Base-by-base conservation (phyloP, 2,329 filamentous ascomycete genomes). In the Cylindrodendrum hubeiense region DNA sequence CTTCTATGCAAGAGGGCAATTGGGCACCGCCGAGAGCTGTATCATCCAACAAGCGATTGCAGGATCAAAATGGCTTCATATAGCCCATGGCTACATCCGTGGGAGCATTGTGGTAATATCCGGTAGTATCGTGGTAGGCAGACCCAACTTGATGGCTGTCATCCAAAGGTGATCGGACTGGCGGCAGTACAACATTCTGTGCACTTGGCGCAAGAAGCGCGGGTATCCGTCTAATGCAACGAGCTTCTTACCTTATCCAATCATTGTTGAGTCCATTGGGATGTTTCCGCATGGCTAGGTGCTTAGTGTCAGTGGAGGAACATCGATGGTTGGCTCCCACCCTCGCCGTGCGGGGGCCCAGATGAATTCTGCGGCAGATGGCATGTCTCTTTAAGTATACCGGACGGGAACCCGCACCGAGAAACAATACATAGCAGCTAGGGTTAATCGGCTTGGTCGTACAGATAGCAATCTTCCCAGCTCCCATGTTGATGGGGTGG, bases 231-330 rank as follows among this genome's bases (percentile, higher is more conserved):
- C 41, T 41, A 22, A 58, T 37, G 24, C 52, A 24, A 43, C 24
- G 46, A 37, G 33, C 30, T 22, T 13, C 28, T 15, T 46, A 13
- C 33, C 21, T 30, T 34, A 44, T 15, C 49, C 59, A 67, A 56
- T 60, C 43, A 52, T 37, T 57, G 55, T 19, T 17, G 21, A 33
- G 13, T 49, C 50, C 51, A 66, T 39, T 43, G 13, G 58, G 34
- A 47, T 55, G 41, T 66, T 51, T 44, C 60, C 57, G 53, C 43
- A 55, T 53, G 41, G 43, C 56, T 41, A 49, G 22, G 41, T 21
- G 47, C 47, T 17, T 41, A 21, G 62, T 55, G 52, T 47, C 24
- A 58, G 57, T 50, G 43, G 22, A 52, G 30, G 21, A 30, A 30
- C 30, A 17, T 13, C 15, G n/a, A 21, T 41, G 44, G 44, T 49